Percentiles rank a stretch among this genome's conserved stretches.
phyloP scores from a whole-genome alignment of 2,329 filamentous ascomycete genomes.

The Ophiosphaerella korrae region DNA sequence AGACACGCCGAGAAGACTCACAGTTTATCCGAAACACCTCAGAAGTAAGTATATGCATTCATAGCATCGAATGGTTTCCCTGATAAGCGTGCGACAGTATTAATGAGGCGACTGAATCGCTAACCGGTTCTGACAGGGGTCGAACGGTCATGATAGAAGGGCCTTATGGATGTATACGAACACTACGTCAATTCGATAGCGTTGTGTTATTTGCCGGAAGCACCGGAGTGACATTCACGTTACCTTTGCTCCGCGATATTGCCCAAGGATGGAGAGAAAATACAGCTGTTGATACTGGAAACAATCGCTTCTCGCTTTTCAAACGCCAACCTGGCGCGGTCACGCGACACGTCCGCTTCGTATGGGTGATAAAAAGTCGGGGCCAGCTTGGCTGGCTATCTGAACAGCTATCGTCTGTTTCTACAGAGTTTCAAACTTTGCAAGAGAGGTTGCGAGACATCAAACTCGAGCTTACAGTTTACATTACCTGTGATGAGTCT shows the following conservation, averaged over 20 bases:
- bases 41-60: slow-evolving; percentile 16
- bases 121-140: slow-evolving; percentile 4
- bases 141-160: slow-evolving; percentile 58
- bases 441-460: slow-evolving; percentile 44
- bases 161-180: slow-evolving; percentile 58
- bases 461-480: slow-evolving; percentile 58
- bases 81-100: too few species aligned
- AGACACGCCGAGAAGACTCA: slow-evolving; percentile 55
- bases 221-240: slow-evolving; percentile 63
- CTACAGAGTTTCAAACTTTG: slow-evolving; percentile 51
- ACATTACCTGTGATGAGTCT: slow-evolving; percentile 60
- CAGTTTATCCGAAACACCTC: slow-evolving; percentile 10
- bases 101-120: not conserved
- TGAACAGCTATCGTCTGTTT: slow-evolving; percentile 54
- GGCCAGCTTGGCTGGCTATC: slow-evolving; percentile 60
- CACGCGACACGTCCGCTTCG: slow-evolving; percentile 58
- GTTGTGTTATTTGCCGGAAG: slow-evolving; percentile 64
- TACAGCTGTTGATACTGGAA: slow-evolving; percentile 5
- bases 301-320: slow-evolving; percentile 18
- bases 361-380: slow-evolving; percentile 65
- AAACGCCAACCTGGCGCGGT: slow-evolving; percentile 37
- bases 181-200: slow-evolving; percentile 65
- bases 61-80: not conserved
- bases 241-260: slow-evolving; percentile 63
- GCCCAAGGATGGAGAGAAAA: slow-evolving; percentile 53